Base-by-base conservation (phyloP, 2,329 filamentous ascomycete genomes). In the Magnaporthiopsis incrustans region DNA sequence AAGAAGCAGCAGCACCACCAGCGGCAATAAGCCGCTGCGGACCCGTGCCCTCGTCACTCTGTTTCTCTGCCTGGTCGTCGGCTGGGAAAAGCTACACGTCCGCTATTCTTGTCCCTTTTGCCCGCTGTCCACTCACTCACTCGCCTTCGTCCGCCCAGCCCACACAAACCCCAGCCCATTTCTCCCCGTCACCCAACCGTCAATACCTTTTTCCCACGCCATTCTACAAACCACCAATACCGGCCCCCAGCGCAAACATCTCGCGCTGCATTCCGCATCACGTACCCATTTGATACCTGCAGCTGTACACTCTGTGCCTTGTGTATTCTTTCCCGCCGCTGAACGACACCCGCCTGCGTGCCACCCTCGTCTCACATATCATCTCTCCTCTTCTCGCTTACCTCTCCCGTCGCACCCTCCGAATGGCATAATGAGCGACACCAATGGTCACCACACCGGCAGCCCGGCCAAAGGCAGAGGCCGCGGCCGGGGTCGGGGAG, bases 401-500 rank as follows among this genome's bases (percentile, higher is more conserved):
- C 44, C n/a, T 25, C 22, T 25, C 6, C 44, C 44, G n/a, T 25
- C 44, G n/a, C 53, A 8, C 30, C 30, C 26, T 50, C 32, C 56
- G 56, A 44, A 63, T 63, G 62, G 57, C 57, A 64, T 50, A n/a
- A 70, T 70, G 69, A 70, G 67, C 56, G 69, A 69, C 62, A 44
- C 64, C 62, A 63, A 57, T 53, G 44, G 61, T 53, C 66, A 66
- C 35, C 63, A 65, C 30, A 61, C 72, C 61, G 44, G 25, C 60
- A 73, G 72, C 64, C 72, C 75, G 63, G 69, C 70, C 6, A 74
- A 71, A 67, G 64, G 66, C 56, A 67, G 67, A 59, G 70, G 70
- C 67, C 73, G 76, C 65, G 75, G 75, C 60, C 70, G 73, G 58
- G 77, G 77, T 61, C 74, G 77, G 63, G 67, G 75, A 57, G 73